Evolutionary conservation across 495 filamentous ascomycete genomes (phyloP), one percentile per base, ranked within the genome.

Genomic region (Penicillium angulare): DNA sequence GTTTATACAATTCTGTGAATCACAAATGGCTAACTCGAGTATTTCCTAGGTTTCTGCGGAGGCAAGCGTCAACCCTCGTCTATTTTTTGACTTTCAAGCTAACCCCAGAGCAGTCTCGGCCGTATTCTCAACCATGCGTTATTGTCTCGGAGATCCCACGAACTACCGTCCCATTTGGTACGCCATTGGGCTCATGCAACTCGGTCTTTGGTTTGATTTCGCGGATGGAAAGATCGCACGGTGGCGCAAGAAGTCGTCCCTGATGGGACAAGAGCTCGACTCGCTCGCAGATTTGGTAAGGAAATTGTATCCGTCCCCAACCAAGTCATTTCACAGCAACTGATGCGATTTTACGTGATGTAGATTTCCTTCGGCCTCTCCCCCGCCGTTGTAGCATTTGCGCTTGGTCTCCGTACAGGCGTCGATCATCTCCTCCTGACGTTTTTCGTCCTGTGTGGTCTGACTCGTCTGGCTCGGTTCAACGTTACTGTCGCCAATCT

Each of bases 211-310:
- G 75, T 98, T 98, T 69, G 93, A 98, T 66, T 96, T 96, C 63
- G 90, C 97, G 85, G 93, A 98, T 68, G 93, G 93, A 55, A 93
- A 88, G 60, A 91, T 98, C 33, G 93, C 93, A 50, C 76, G 93
- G 45, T 97, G 93, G 95, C 80, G 95, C 61, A 85, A 89, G 69
- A 97, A 97, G 82, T 90, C 88, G 52, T 92, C 87, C 48, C 74
- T 97, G 61, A 97, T 98, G 93, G 93, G 93, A 3, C 93, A 97
- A 69, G 93, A 97, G 71, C 77, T 98, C 33, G 93, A 98, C 71
- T 97, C 92, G n/a, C 77, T 98, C 33, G 93, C 93, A 33, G 93
- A 98, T 68, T 65, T 98, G 74, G 93, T 97, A 87, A 29, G 74
- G 52, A 33, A 45, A 52, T 29, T 26, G 12, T 29, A 22, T n/a